phyloP scores from a whole-genome alignment of 108 stramenopile species.

The Skeletonema grethae region DNA sequence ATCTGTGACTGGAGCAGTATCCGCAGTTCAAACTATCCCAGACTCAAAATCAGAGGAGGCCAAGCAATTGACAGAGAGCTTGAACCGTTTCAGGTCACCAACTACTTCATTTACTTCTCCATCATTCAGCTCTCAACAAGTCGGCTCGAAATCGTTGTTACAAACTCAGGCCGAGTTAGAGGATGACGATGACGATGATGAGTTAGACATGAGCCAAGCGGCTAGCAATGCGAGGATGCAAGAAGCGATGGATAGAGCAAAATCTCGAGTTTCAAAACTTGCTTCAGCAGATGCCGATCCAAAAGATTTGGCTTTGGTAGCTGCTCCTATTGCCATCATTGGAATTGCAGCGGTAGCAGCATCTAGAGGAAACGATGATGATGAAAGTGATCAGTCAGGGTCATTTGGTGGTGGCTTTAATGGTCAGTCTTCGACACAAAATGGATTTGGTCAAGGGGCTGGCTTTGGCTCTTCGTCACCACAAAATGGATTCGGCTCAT shows the following conservation, averaged over 20 bases:
- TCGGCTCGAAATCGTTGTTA: neutral
- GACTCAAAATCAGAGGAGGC: neutral
- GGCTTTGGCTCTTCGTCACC: neutral
- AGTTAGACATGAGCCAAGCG: neutral
- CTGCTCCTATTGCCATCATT: neutral
- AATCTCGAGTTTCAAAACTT: neutral
- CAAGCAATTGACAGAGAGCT: neutral
- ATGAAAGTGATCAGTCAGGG: neutral
- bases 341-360: neutral
- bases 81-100: slow-evolving; percentile 3
- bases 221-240: neutral
- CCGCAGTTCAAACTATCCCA: neutral
- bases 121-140: neutral
- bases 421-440: neutral
- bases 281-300: neutral
- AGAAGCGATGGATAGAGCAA: neutral
- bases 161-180: neutral
- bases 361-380: neutral
- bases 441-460: neutral
- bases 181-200: neutral
- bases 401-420: neutral
- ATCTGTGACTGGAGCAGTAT: neutral
- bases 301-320: neutral
- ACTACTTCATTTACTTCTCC: neutral
- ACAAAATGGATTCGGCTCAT: neutral